Base-by-base conservation (phyloP, 495 filamentous ascomycete genomes). In the Aspergillus taichungensis region DNA sequence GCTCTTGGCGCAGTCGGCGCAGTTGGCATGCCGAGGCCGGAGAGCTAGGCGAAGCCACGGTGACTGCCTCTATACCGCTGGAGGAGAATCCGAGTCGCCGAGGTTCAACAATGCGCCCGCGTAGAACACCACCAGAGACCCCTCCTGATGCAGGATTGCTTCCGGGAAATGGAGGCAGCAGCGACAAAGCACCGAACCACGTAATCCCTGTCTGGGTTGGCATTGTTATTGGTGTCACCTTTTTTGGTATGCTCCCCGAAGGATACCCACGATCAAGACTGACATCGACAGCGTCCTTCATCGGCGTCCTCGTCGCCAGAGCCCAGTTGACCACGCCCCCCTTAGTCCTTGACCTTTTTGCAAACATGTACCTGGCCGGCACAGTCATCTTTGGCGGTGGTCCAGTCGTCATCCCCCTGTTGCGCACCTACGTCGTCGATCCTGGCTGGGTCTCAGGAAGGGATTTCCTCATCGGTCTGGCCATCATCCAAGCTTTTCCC, bases 351-450 rank as follows among this genome's bases (percentile, higher is more conserved):
- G 64, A 72, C 34, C 73, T 92, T 40, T 91, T 91, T 61, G 71
- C 83, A 6, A 89, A 85, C 60, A 79, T 94, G 65, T 91, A 84
- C 59, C 79, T 91, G 6, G 85, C 87, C 3, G 87, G 87, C n/a
- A 94, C 87, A 3, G 82, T 94, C 46, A 90, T 91, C 55, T 89
- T 94, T 54, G 87, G 87, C 42, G 87, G 87, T 29, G 87, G 87
- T 5, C 87, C 87, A 0, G 87, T 91, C 13, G 87, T 94, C 3
- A 87, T 94, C 41, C 87, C 87, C 0, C 73, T 91, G 3, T 70
- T 91, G 3, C 78, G 83, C 39, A 78, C 82, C 44, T 91, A 91
- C 63, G 80, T 91, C 36, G 87, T 91, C 5, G 70, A 72, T n/a
- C 78, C 81, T 29, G 84, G 84, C 37, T 91, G 85, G 87, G 86